Conservation (phyloP, 1,139 yeast genomes). For the Yamadazyma atmosphaerica region DNA sequence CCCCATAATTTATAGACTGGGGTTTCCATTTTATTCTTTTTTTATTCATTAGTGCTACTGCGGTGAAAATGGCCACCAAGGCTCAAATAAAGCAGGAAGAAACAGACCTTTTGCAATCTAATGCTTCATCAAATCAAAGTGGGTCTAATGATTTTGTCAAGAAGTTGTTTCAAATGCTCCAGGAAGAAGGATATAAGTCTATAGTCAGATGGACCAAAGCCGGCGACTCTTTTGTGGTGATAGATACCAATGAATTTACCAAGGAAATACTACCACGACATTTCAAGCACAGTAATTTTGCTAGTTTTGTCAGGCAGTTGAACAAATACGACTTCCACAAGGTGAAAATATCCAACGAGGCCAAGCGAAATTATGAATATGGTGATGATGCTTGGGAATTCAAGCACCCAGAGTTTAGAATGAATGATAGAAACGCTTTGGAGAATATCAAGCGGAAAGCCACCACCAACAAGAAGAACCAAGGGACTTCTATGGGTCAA, state of each 20-base stretch:
- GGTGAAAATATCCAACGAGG: constrained; percentile 64
- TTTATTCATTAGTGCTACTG: background rate
- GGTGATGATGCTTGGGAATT: constrained; percentile 94
- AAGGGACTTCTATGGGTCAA: constrained; percentile 7
- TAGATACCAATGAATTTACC: constrained; percentile 88
- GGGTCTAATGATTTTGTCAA: constrained; percentile 76
- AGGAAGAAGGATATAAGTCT: constrained; percentile 68
- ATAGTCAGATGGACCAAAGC: constrained; percentile 81
- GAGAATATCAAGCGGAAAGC: constrained; percentile 82
- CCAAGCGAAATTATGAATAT: constrained; percentile 52
- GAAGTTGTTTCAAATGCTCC: constrained; percentile 79
- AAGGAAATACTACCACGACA: constrained; percentile 82
- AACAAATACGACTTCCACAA: constrained; percentile 97
- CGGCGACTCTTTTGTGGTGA: constrained; percentile 86
- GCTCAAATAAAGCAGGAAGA: constrained; percentile 6
- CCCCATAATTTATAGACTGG: too few species aligned
- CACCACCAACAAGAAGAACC: constrained; percentile 52
- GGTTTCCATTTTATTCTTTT: too few species aligned
- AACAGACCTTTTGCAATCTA: constrained; percentile 16
- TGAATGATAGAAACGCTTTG: constrained; percentile 66
- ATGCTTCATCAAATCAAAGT: constrained; percentile 31
- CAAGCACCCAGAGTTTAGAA: constrained; percentile 82
- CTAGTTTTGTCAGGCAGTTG: constrained; percentile 90
- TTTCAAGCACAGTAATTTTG: constrained; percentile 91
- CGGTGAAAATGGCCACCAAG: background rate